These are phyloP conservation scores for Psidium friedrichsthalianum DNA, from an alignment of 345 rosid species.

Conservation along the genomic window DNA sequence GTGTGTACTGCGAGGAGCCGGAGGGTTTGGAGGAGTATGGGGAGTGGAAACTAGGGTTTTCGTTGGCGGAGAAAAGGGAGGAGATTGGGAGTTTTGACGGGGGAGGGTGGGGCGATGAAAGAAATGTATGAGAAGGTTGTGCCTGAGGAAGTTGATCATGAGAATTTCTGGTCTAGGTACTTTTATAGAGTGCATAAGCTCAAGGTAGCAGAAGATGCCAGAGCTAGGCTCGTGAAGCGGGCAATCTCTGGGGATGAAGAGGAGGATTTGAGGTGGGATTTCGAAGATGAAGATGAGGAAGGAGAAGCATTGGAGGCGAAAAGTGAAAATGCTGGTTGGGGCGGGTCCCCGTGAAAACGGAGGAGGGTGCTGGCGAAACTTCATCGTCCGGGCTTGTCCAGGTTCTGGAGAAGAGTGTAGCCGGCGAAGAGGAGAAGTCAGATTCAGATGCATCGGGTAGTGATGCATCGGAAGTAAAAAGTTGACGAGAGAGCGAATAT, in stretches of 20 bases:
- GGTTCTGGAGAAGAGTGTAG: background rate
- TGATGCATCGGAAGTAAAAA: background rate
- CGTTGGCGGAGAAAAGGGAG: conserved; percentile 25
- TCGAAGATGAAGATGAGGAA: conserved; percentile 36
- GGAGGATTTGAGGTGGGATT: conserved; percentile 78
- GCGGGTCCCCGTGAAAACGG: background rate
- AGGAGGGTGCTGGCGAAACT: background rate
- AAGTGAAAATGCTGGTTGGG: background rate
- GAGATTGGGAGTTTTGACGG: conserved; percentile 29
- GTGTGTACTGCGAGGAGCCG: conserved; percentile 42
- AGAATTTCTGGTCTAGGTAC: conserved; percentile 53
- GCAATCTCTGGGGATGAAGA: conserved; percentile 51
- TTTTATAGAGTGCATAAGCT: conserved; percentile 44
- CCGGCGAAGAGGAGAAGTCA: background rate
- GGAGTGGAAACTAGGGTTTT: conserved; percentile 46
- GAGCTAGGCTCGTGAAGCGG: conserved; percentile 51
- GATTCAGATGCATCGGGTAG: background rate
- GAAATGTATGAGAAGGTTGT: conserved; percentile 33
- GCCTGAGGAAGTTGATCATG: conserved; percentile 32
- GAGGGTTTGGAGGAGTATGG: conserved; percentile 39
- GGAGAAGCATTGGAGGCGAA: background rate
- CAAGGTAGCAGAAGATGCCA: conserved; percentile 51
- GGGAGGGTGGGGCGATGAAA: conserved; percentile 19
- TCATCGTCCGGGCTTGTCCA: background rate
- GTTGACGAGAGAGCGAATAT: background rate